These are phyloP conservation scores for Umbelopsis vinacea DNA, from an alignment of 192 early-diverging fungal genomes.

Conservation along the genomic window DNA sequence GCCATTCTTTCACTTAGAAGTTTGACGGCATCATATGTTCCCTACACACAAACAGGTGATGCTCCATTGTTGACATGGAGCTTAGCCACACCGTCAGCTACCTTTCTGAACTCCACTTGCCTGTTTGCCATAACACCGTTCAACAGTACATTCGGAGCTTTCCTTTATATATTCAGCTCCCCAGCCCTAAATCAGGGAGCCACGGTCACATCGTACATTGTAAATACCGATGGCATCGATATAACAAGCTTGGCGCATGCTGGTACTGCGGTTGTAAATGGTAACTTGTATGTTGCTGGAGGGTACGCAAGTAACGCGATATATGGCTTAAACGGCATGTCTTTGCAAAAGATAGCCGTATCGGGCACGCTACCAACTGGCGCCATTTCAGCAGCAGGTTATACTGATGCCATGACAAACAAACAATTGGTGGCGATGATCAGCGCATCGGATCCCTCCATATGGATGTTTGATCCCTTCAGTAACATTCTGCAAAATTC, in stretches of 20 bases:
- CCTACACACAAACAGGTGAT: conserved; percentile 13
- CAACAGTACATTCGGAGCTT: neutral
- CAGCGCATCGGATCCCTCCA: conserved; percentile 15
- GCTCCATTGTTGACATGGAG: conserved; percentile 4
- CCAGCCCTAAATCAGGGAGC: conserved; percentile 1
- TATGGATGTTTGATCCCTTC: conserved; percentile 13
- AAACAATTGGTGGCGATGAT: conserved; percentile 20
- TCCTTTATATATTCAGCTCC: neutral
- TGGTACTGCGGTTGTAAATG: neutral
- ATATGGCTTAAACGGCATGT: neutral
- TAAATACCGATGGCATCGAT: neutral
- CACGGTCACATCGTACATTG: neutral
- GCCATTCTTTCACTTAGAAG: neutral
- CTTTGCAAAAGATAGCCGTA: neutral
- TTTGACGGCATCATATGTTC: conserved; percentile 2
- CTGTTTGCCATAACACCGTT: conserved; percentile 18
- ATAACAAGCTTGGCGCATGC: conserved; percentile 1
- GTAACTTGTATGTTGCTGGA: conserved; percentile 1
- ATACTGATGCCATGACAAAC: conserved; percentile 4
- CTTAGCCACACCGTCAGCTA: neutral
- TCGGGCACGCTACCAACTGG: conserved; percentile 5
- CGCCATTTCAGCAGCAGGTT: neutral
- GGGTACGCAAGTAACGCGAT: conserved; percentile 10
- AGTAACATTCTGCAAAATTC: conserved; percentile 15
- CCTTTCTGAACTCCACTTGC: conserved; percentile 14